Conservation (phyloP, 2,329 filamentous ascomycete genomes). For the Teratosphaeria pseudoeucalypti region DNA sequence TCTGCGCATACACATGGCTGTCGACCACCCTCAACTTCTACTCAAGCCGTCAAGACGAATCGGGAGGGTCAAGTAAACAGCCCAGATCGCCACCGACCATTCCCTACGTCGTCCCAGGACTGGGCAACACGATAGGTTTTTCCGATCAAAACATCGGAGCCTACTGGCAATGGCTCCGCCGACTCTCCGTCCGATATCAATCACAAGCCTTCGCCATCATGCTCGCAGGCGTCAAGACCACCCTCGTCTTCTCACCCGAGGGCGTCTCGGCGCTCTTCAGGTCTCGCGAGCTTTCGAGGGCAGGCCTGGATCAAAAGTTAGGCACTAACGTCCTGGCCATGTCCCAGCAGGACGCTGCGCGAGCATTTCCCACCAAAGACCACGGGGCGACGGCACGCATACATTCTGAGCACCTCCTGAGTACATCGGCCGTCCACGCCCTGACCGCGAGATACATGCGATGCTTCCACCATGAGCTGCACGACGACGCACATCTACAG, state of each 20-base stretch:
- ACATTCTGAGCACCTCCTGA: conserved; percentile 8
- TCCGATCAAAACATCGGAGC: conserved; percentile 11
- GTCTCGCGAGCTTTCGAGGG: conserved; percentile 6
- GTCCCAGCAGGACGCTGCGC: conserved; percentile 6
- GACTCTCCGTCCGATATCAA: not conserved
- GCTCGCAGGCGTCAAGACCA: conserved; percentile 8
- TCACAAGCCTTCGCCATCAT: conserved; percentile 11
- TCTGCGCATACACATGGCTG: conserved; percentile 1
- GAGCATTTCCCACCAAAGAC: conserved; percentile 9
- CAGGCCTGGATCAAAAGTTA: conserved; percentile 11
- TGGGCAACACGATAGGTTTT: conserved; percentile 13
- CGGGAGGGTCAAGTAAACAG: not conserved
- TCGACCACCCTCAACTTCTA: not conserved
- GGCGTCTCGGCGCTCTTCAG: conserved; percentile 12
- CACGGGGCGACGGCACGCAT: conserved; percentile 6
- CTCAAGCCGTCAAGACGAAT: not conserved
- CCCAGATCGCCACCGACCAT: conserved; percentile 5
- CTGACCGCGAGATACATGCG: conserved; percentile 9
- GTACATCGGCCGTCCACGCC: conserved; percentile 6
- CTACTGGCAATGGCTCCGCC: conserved; percentile 9
- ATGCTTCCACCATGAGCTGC: conserved; percentile 3
- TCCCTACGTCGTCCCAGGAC: conserved; percentile 12
- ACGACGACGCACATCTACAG: not conserved
- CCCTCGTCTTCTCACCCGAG: conserved; percentile 12
- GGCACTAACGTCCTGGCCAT: conserved; percentile 11